Percentiles rank a stretch among this genome's conserved stretches.
phyloP scores from a whole-genome alignment of 805 yeast species.

The Sungouiella thailandica region DNA sequence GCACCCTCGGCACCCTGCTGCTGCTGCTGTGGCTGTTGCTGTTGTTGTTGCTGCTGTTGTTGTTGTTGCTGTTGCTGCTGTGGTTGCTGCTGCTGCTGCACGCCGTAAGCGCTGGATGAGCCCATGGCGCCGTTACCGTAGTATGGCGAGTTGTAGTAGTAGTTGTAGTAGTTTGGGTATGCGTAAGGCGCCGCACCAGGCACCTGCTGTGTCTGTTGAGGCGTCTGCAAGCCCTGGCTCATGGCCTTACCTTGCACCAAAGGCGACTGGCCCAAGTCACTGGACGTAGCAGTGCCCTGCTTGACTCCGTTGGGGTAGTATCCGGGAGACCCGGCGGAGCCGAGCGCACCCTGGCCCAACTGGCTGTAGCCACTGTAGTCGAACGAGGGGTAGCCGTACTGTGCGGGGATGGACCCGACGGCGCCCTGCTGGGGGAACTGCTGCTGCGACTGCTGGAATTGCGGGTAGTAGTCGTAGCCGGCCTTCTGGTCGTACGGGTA shows the following conservation, averaged over 20 bases:
- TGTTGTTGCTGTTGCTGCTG: constrained; percentile 13
- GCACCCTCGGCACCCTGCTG: constrained; percentile 13
- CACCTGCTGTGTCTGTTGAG: constrained; percentile 27
- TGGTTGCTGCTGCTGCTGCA: constrained; percentile 11
- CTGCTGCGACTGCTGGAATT: constrained; percentile 20
- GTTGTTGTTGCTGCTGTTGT: constrained; percentile 15
- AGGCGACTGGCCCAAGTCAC: constrained; percentile 30
- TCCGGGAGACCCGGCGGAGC: constrained; percentile 11
- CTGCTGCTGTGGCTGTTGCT: constrained; percentile 18
- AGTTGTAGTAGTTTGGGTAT: constrained; percentile 38
- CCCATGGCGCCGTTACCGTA: constrained; percentile 31
- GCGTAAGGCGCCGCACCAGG: constrained; percentile 37
- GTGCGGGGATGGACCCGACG: constrained; percentile 37
- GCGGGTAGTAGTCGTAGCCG: constrained; percentile 17
- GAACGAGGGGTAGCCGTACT: constrained; percentile 41
- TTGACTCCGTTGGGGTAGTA: constrained; percentile 26
- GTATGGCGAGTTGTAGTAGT: constrained; percentile 38
- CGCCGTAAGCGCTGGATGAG: constrained; percentile 11
- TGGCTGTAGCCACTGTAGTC: constrained; percentile 39
- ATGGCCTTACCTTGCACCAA: constrained; percentile 20
- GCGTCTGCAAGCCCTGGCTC: constrained; percentile 20
- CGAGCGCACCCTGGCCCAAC: constrained; percentile 13
- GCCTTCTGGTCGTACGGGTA: constrained; percentile 8
- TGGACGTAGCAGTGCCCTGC: constrained; percentile 20
- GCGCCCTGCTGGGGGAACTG: constrained; percentile 38